Evolutionary conservation across 106 monocot genomes (phyloP).

Genomic region (Dendrobium huoshanense): DNA sequence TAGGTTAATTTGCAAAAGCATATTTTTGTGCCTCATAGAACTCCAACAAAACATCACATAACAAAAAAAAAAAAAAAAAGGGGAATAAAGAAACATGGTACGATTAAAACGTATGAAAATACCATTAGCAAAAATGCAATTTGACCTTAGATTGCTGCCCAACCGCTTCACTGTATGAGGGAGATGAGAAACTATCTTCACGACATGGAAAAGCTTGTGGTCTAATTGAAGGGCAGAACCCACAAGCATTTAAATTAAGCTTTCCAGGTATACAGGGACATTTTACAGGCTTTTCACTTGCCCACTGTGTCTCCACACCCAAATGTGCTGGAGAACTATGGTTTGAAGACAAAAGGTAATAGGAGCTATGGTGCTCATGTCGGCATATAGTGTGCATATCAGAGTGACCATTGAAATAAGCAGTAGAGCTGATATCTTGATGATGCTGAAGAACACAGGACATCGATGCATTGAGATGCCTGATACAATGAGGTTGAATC

Average conservation of each 20-base stretch:
- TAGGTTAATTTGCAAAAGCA: too few species aligned
- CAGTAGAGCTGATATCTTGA: conserved; percentile 34
- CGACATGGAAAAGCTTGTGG: neutral
- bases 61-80: too few species aligned
- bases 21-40: too few species aligned
- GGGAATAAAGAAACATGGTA: too few species aligned
- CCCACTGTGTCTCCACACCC: conserved; percentile 9
- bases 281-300: conserved; percentile 11
- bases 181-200: conserved; percentile 12
- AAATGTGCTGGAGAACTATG: conserved; percentile 18
- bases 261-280: conserved; percentile 24
- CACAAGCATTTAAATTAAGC: conserved; percentile 14
- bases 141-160: neutral
- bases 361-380: conserved; percentile 59
- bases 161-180: conserved; percentile 6
- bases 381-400: conserved; percentile 27
- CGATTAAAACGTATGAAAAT: neutral
- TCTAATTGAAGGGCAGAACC: conserved; percentile 9
- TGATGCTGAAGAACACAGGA: conserved; percentile 46
- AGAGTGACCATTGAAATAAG: conserved; percentile 28
- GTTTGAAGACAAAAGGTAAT: conserved; percentile 42
- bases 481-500: conserved; percentile 2
- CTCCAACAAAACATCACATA: too few species aligned
- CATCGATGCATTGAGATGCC: conserved; percentile 11
- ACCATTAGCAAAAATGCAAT: neutral